Conservation (phyloP, 768 basidiomycete species). For the Tulasnella sp. region DNA sequence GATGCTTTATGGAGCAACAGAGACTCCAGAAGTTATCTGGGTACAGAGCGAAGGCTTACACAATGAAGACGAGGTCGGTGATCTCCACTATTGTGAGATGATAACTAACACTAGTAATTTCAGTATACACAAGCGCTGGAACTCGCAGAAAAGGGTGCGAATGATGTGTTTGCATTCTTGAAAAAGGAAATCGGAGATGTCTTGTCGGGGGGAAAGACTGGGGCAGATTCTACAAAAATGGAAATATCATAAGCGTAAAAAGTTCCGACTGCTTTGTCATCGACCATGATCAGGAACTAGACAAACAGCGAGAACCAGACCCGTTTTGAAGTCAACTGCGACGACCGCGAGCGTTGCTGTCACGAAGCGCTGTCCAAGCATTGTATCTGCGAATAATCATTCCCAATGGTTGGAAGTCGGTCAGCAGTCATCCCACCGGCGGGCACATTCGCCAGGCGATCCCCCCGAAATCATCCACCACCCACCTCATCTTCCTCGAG, state of each 20-base stretch:
- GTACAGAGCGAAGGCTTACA: constrained; percentile 9
- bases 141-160: constrained; percentile 3
- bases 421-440: no score
- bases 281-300: no score
- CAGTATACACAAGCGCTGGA: not conserved
- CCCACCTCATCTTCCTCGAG: not conserved
- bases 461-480: constrained; percentile 3
- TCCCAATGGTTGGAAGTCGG: no score
- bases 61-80: constrained; percentile 6
- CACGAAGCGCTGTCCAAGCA: no score
- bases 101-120: not conserved
- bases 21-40: constrained; percentile 11
- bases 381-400: no score
- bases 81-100: not conserved
- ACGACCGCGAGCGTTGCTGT: no score
- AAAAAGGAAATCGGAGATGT: not conserved
- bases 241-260: no score
- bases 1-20: constrained; percentile 33
- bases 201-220: not conserved
- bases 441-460: not conserved
- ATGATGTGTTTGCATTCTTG: not conserved
- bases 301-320: no score
- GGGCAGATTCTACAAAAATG: not conserved
- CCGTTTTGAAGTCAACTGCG: no score
- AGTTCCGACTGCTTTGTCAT: no score